phyloP scores from a whole-genome alignment of 495 filamentous ascomycete species.

The Daldinia vernicosa region DNA sequence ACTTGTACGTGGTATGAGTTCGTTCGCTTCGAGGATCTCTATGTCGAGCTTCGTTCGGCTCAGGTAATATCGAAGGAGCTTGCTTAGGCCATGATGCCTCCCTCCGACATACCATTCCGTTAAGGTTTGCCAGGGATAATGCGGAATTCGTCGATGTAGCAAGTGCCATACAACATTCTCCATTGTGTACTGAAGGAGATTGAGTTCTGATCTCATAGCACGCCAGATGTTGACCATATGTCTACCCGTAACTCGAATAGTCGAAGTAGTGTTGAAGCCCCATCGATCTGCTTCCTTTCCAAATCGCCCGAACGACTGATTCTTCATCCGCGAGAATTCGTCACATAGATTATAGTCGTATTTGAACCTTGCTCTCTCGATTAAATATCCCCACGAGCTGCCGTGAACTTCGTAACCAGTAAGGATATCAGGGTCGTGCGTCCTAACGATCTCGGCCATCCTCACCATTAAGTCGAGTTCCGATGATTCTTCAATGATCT shows the following conservation, averaged over 20 bases:
- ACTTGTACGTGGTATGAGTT: slow-evolving; percentile 86
- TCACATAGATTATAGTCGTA: slow-evolving; percentile 91
- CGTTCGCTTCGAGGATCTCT: slow-evolving; percentile 90
- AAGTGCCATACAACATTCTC: slow-evolving; percentile 97
- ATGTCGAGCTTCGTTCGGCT: slow-evolving; percentile 82
- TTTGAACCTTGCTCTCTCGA: slow-evolving; percentile 84
- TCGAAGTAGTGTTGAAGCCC: slow-evolving; percentile 91
- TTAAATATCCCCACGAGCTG: slow-evolving; percentile 92
- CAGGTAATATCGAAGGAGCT: slow-evolving; percentile 80
- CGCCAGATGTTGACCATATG: slow-evolving; percentile 99
- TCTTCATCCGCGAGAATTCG: slow-evolving; percentile 88
- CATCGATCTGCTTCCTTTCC: slow-evolving; percentile 88
- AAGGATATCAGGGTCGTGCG: slow-evolving; percentile 88
- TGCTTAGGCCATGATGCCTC: slow-evolving; percentile 72
- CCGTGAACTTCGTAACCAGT: slow-evolving; percentile 97
- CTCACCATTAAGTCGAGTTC: slow-evolving; percentile 86
- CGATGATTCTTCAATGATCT: slow-evolving; percentile 75
- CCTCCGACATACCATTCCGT: slow-evolving; percentile 81
- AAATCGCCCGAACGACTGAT: slow-evolving; percentile 79
- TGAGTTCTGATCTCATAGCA: slow-evolving; percentile 91
- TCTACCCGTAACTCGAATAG: slow-evolving; percentile 85
- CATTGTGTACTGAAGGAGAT: slow-evolving; percentile 91
- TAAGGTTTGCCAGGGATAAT: slow-evolving; percentile 79
- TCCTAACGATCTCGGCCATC: slow-evolving; percentile 85
- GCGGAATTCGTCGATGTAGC: slow-evolving; percentile 88